Conservation (phyloP, 345 rosid species). For the Lepidium africanum region DNA sequence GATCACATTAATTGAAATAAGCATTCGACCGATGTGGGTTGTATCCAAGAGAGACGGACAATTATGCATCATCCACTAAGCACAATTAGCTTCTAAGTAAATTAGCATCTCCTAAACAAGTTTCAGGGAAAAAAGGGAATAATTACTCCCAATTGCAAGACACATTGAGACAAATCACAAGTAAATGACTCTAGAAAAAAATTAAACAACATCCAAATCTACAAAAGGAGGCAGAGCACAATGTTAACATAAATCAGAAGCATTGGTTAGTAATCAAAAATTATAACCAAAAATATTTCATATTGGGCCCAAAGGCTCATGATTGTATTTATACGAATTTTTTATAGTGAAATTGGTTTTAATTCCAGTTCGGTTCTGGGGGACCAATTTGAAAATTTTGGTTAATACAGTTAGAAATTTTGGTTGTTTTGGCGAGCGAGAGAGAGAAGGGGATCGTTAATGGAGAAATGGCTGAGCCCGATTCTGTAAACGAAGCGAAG, state of each 20-base stretch:
- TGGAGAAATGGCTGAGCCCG: conserved; percentile 60
- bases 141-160: not conserved
- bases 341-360: not conserved
- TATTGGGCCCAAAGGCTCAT: no score
- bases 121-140: not conserved
- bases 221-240: not conserved
- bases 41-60: no score
- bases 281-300: not conserved
- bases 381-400: not conserved
- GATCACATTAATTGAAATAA: no score
- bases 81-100: not conserved
- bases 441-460: conserved; percentile 17
- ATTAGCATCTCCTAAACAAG: not conserved
- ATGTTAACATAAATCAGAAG: not conserved
- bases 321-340: not conserved
- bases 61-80: not conserved
- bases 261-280: not conserved
- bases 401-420: not conserved
- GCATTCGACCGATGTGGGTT: no score
- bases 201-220: not conserved
- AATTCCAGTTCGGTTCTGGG: not conserved
- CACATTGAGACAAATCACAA: not conserved
- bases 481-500: conserved; percentile 25
- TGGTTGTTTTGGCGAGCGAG: not conserved
- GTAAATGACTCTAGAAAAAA: not conserved